Evolutionary conservation across 2,329 filamentous ascomycete species (phyloP).

Genomic region (Cladophialophora yegresii): DNA sequence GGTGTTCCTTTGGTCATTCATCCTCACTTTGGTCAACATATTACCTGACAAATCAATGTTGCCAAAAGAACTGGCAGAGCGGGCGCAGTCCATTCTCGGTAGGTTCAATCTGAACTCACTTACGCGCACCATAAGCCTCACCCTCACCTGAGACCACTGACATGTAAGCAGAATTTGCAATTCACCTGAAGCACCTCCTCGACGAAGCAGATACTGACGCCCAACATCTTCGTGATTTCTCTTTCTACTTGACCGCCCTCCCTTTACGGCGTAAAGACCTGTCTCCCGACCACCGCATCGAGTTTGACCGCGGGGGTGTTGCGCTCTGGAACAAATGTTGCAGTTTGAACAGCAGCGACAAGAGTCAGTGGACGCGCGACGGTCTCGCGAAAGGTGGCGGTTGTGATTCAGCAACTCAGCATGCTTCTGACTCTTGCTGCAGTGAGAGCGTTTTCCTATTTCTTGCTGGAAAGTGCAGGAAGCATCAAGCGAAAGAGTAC

Average conservation of each 20-base stretch:
- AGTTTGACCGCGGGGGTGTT: conserved; percentile 41
- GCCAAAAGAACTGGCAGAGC: conserved; percentile 13
- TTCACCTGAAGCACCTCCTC: conserved; percentile 30
- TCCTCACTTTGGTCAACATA: neutral
- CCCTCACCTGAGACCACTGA: conserved; percentile 5
- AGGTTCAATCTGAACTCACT: neutral
- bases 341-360: conserved; percentile 15
- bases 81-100: conserved; percentile 30
- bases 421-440: conserved; percentile 16
- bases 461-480: conserved; percentile 64
- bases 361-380: neutral
- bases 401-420: neutral
- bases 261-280: conserved; percentile 29
- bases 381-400: conserved; percentile 18
- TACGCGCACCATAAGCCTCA: neutral
- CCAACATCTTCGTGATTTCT: conserved; percentile 24
- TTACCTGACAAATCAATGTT: conserved; percentile 15
- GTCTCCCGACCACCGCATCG: conserved; percentile 16
- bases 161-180: conserved; percentile 36
- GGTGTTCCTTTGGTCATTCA: neutral
- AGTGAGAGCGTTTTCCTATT: conserved; percentile 63
- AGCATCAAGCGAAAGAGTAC: conserved; percentile 20
- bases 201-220: conserved; percentile 6
- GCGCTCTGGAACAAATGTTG: conserved; percentile 46
- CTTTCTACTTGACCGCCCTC: conserved; percentile 28